Conservation (phyloP, 352 stramenopile genomes). For the Globisporangium acanthophoron region DNA sequence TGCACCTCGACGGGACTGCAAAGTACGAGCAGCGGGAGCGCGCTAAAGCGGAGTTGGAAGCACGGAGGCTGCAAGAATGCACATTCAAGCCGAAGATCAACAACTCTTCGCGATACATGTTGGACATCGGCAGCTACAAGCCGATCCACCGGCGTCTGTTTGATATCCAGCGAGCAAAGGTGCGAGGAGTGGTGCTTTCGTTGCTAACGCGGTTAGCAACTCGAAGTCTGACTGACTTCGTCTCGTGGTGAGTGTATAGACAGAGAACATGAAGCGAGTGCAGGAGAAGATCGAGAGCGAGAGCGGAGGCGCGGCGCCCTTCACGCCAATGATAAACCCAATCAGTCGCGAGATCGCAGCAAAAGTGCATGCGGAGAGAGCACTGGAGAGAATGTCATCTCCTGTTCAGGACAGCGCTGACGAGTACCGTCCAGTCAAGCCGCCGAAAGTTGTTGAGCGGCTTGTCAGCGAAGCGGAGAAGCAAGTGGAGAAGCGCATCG, state of each 20-base stretch:
- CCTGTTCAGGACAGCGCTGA: constrained; percentile 6
- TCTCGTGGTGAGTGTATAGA: constrained; percentile 14
- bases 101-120: constrained; percentile 28
- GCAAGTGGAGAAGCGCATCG: constrained; percentile 34
- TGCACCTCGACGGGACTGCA: constrained; percentile 53
- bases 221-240: too few species aligned
- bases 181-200: too few species aligned
- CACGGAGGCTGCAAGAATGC: constrained; percentile 41
- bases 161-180: constrained; percentile 64
- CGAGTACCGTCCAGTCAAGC: constrained; percentile 9
- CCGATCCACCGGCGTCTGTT: constrained; percentile 60
- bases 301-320: constrained; percentile 25
- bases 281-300: constrained; percentile 43
- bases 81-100: constrained; percentile 75
- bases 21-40: constrained; percentile 55
- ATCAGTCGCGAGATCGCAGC: constrained; percentile 61
- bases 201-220: too few species aligned
- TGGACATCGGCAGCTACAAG: constrained; percentile 41
- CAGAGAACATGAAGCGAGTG: constrained; percentile 38
- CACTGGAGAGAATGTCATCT: constrained; percentile 3
- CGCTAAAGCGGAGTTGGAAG: constrained; percentile 42
- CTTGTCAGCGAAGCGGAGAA: constrained; percentile 47
- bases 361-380: constrained; percentile 29
- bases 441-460: constrained; percentile 42
- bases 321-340: constrained; percentile 55